These are phyloP conservation scores for Plasmodium chabaudi DNA, from an alignment of 169 alveolate species.

Conservation along the genomic window DNA sequence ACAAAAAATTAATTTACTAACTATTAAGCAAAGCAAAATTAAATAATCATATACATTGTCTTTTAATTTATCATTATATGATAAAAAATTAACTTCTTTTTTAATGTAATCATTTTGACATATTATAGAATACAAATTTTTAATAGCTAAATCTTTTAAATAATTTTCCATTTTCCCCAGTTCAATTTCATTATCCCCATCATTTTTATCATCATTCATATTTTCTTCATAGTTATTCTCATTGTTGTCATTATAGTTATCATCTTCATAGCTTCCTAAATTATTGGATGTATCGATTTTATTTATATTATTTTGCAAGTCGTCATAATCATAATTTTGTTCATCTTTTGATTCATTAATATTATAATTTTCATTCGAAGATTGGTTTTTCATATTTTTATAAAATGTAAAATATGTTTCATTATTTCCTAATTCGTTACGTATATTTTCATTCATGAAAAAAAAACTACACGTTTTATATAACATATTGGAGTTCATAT, in stretches of 20 bases:
- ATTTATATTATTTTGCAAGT: too few species aligned
- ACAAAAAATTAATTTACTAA: slow-evolving; percentile 61
- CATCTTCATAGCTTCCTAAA: background rate
- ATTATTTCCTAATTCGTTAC: slow-evolving; percentile 16
- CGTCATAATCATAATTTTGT: background rate
- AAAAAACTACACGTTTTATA: slow-evolving; percentile 55
- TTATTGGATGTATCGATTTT: too few species aligned
- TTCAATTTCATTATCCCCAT: background rate
- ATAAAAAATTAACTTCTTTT: slow-evolving; percentile 24
- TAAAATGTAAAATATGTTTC: slow-evolving; percentile 12
- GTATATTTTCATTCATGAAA: slow-evolving; percentile 49
- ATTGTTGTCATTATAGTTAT: background rate
- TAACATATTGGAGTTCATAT: slow-evolving; percentile 55
- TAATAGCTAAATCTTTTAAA: slow-evolving; percentile 20
- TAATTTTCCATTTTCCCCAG: slow-evolving; percentile 1
- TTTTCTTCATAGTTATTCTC: too few species aligned
- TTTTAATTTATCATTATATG: slow-evolving; percentile 29
- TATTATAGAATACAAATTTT: slow-evolving; percentile 21
- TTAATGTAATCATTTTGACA: slow-evolving; percentile 41
- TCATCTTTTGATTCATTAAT: background rate
- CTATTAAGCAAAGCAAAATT: slow-evolving; percentile 53
- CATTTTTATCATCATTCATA: background rate
- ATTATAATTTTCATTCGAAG: background rate
- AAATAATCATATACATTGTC: slow-evolving; percentile 67
- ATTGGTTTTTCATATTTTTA: slow-evolving; percentile 6